These are phyloP conservation scores for Aciculosporium take DNA, from an alignment of 2,329 filamentous ascomycete genomes.

Conservation along the genomic window DNA sequence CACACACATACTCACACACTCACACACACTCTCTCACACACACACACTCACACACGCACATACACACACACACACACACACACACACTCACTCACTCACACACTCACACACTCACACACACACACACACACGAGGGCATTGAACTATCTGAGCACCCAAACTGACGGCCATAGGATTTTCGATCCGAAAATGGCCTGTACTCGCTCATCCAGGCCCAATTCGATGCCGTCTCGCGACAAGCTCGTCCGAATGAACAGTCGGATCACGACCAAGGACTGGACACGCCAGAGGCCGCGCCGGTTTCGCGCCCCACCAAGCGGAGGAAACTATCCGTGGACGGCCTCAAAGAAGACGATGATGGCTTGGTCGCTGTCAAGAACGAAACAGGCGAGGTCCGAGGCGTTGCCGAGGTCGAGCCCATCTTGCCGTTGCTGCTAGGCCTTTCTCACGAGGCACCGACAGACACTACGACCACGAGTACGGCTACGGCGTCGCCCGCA, in stretches of 20 bases:
- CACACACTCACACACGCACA: too few relatives aligned
- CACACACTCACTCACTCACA: not conserved
- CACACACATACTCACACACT: too few relatives aligned
- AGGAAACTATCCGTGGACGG: slow-evolving; percentile 15
- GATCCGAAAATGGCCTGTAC: slow-evolving; percentile 58
- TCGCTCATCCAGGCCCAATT: slow-evolving; percentile 57
- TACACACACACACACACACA: too few relatives aligned
- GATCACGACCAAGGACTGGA: slow-evolving; percentile 12
- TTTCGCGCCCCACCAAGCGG: slow-evolving; percentile 18
- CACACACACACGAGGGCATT: too few relatives aligned
- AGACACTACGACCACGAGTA: not conserved
- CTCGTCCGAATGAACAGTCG: slow-evolving; percentile 14
- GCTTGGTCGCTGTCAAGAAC: not conserved
- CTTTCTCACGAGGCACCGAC: slow-evolving; percentile 7
- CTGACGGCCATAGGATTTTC: slow-evolving; percentile 43
- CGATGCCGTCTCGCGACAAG: slow-evolving; percentile 33
- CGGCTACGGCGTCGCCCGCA: not conserved
- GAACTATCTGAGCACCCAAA: not conserved
- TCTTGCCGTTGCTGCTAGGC: not conserved
- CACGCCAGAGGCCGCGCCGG: slow-evolving; percentile 7
- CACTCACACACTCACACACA: too few relatives aligned
- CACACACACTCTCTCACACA: too few relatives aligned
- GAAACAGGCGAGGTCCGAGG: not conserved
- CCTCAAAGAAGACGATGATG: not conserved
- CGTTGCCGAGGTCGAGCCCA: not conserved